A percentile compares a stretch with the other conserved stretches of the same genome.
Conservation (phyloP, 225 moss, liverwort and hornwort genomes). For the Bryoerythrophyllum caledonicum region DNA sequence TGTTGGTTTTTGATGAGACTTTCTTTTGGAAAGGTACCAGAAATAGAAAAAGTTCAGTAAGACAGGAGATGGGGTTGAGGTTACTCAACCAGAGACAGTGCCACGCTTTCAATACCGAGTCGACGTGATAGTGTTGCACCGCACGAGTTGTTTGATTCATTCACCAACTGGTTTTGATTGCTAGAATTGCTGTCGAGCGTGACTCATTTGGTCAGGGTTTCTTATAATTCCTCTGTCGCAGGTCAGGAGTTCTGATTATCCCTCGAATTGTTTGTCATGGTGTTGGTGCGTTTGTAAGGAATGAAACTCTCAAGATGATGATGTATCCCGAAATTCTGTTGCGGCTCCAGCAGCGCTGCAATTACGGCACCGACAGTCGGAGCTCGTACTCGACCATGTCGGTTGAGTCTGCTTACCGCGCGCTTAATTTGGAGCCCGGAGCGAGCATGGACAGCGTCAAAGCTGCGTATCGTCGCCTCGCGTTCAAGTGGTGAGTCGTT, state of each 20-base stretch:
- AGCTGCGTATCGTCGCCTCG: slow-evolving; percentile 87
- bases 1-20: no score
- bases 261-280: not conserved
- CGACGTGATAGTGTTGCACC: no score
- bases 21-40: not conserved
- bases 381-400: no score
- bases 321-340: slow-evolving; percentile 28
- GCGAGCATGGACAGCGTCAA: slow-evolving; percentile 82
- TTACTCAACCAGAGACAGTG: no score
- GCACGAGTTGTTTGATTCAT: not conserved
- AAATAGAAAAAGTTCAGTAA: not conserved
- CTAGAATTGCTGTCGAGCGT: not conserved
- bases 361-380: slow-evolving; percentile 33
- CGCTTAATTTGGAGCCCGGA: slow-evolving; percentile 67
- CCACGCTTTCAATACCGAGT: not conserved
- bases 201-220: not conserved
- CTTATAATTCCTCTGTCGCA: not conserved
- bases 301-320: not conserved
- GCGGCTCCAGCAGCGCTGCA: slow-evolving; percentile 38
- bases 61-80: not conserved
- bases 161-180: no score
- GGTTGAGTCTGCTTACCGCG: slow-evolving; percentile 66
- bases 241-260: not conserved
- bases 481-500: slow-evolving; percentile 66
- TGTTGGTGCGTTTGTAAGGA: not conserved